Base-by-base conservation (phyloP, 1,284 basidiomycete genomes). In the Volvariella surrecta region DNA sequence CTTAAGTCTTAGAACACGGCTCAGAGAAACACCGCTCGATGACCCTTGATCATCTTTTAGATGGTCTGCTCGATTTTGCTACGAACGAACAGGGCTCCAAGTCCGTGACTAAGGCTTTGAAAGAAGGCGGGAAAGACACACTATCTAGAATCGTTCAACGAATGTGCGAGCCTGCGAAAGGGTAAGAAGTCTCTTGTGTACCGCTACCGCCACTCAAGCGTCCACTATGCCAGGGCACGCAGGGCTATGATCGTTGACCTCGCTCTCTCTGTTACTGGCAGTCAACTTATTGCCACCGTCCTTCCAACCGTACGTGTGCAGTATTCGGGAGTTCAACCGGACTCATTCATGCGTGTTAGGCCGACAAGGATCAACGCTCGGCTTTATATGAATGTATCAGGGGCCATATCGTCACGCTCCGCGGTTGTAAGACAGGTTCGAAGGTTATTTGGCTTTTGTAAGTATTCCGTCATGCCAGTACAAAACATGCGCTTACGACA, bases 391-490 rank as follows among this genome's bases (percentile, higher is more conserved):
- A 89, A 28, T 87, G 87, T 48, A 88, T 89, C 52, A 74, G 82
- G 32, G 82, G 85, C 1, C 87, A 89, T 53, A 86, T 89, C 47
- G 86, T 89, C 40, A 89, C 87, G 11, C 68, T 89, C 18, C 76
- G 87, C 24, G 86, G 86, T 20, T 89, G 85, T 58, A 89, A 89
- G 67, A 87, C 87, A 1, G 86, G 86, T 19, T 89, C 86, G 0
- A 88, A 87, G 55, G 84, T 89, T 52, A 89, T 89, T 55, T 89
- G 86, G 87, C 69, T 89, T 40, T 89, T 89, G 84, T 88, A 61
- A 49, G 84, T 75, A 6, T 39, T 38, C 20, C 32, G 32, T 28
- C 49, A 20, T 37, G 11, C 38, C 9, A 34, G 9, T 15, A 16
- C 3, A 31, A 16, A 18, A 18, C 24, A 28, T 30, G 39, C 38